phyloP scores from a whole-genome alignment of 768 basidiomycete genomes.

The Calocera viscosa region DNA sequence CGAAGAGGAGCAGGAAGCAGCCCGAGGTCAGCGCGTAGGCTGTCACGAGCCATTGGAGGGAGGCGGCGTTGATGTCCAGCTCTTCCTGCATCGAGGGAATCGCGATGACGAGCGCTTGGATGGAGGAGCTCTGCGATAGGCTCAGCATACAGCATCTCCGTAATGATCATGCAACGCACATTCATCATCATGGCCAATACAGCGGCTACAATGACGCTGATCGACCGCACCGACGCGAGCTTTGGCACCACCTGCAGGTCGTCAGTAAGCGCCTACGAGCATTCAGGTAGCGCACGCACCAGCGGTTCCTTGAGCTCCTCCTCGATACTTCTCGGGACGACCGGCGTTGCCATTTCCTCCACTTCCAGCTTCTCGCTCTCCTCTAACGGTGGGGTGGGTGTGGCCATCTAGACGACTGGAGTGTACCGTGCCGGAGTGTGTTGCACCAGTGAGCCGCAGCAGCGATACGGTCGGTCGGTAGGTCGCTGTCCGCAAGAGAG shows the following conservation, averaged over 20 bases:
- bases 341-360: neutral
- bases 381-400: neutral
- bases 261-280: neutral
- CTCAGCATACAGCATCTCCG: neutral
- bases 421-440: too few species aligned
- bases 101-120: constrained; percentile 2
- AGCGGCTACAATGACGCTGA: neutral
- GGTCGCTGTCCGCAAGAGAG: too few species aligned
- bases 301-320: neutral
- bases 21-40: constrained; percentile 32
- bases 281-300: neutral
- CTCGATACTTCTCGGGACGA: neutral
- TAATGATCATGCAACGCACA: neutral
- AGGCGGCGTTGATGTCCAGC: neutral
- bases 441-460: too few species aligned
- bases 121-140: neutral
- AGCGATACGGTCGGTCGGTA: too few species aligned
- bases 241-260: neutral
- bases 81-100: neutral
- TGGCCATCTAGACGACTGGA: neutral
- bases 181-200: constrained; percentile 4
- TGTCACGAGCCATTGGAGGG: constrained; percentile 26
- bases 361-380: neutral
- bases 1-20: constrained; percentile 63
- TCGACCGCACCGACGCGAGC: neutral